Evolutionary conservation across 2,329 filamentous ascomycete species (phyloP), one percentile per base, ranked within the genome.

Genomic region (Thermomyces lanuginosus): DNA sequence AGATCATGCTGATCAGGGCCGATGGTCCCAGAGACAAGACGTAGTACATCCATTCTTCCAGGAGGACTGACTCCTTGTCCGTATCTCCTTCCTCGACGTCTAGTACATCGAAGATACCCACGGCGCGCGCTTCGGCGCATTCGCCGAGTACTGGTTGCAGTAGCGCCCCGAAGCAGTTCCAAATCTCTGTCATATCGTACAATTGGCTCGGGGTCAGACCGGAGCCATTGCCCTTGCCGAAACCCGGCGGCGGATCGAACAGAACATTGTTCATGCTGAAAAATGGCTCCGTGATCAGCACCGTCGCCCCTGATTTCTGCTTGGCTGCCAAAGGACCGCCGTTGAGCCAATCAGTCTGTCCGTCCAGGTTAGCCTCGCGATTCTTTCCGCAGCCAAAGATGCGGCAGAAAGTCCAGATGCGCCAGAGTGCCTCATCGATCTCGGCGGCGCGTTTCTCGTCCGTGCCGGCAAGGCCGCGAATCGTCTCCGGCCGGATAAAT

Each of bases 401-500:
- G 28, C 61, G 62, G 45, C 69, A 74, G 46, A 75, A 76, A 1
- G 64, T 70, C 69, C 70, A 74, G 16, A 76, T 64, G 2, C 70
- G 63, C 67, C 69, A 75, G 24, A 75, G 60, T 0, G 70, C 69
- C 43, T 72, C 61, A 31, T 73, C 65, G 14, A 74, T 57, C 30
- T 68, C 61, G 21, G 55, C 52, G 1, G 63, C 57, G 6, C 59
- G 55, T 2, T 45, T 38, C 6, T 56, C 50, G 22, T 60, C 55
- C 11, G 55, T 44, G 3, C 61, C 63, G 1, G 60, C 51, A 3
- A 75, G 53, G 2, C 66, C 67, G 12, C 51, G 48, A 4, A 65
- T 55, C 0, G 69, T 72, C 29, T 69, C 65, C 1, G 57, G 58
- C 6, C 69, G 64, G 15, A 72, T 51, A 33, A 68, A 67, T 0